These are phyloP conservation scores for Sistotremastrum suecicum DNA, from an alignment of 768 basidiomycete species.

Conservation along the genomic window DNA sequence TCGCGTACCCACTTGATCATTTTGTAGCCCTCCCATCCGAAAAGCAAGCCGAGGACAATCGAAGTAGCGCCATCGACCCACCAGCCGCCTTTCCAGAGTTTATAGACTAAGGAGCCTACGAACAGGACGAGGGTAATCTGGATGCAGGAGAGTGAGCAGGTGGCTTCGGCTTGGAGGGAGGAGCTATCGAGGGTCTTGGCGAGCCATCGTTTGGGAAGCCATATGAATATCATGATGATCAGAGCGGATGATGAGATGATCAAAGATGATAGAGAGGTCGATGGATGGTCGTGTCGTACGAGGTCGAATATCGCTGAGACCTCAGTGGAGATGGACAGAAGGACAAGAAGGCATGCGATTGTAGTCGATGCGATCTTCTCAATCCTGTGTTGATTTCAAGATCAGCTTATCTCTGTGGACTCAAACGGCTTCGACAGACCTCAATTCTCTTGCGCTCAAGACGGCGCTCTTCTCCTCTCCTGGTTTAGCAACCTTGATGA, in stretches of 20 bases:
- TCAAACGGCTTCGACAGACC: constrained; percentile 5
- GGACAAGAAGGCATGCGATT: constrained; percentile 24
- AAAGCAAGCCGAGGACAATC: constrained; percentile 24
- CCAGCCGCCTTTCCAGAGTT: constrained; percentile 31
- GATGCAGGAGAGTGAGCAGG: constrained; percentile 29
- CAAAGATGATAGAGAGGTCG: constrained; percentile 24
- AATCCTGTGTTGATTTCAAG: constrained; percentile 12
- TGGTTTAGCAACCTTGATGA: constrained; percentile 18
- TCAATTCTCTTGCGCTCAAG: constrained; percentile 8
- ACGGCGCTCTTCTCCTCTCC: constrained; percentile 16
- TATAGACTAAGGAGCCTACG: constrained; percentile 24
- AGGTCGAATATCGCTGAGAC: constrained; percentile 22
- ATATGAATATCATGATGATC: constrained; percentile 26
- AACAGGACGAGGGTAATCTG: constrained; percentile 30
- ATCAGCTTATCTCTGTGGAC: not conserved
- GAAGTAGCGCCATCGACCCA: constrained; percentile 34
- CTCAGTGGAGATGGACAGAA: constrained; percentile 24
- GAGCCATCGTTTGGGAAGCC: constrained; percentile 30
- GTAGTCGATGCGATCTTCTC: constrained; percentile 22
- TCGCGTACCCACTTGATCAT: constrained; percentile 26
- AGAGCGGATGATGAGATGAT: constrained; percentile 29
- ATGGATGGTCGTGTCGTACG: constrained; percentile 21
- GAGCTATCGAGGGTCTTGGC: constrained; percentile 30
- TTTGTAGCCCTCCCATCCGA: constrained; percentile 31
- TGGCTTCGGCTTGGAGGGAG: constrained; percentile 28